Conservation (phyloP, 345 rosid species). For the Ailanthus altissimus region DNA sequence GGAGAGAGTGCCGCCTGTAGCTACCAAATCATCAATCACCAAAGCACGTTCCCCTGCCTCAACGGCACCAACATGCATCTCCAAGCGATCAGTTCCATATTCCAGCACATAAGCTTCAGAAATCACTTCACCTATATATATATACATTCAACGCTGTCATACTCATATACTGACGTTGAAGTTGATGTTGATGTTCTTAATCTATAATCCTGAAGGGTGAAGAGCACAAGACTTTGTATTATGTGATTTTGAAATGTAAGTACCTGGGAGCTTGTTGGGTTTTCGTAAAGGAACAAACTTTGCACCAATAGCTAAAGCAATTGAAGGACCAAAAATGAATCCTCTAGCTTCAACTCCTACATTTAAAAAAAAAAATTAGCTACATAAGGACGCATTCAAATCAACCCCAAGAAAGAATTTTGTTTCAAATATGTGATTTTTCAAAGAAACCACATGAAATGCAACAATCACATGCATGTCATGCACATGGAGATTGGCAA, state of each 20-base stretch:
- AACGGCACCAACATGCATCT: conserved; percentile 86
- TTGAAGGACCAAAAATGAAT: conserved; percentile 87
- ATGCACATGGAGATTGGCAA: too few relatives aligned
- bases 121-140: conserved; percentile 62
- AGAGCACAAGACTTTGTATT: not conserved
- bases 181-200: not conserved
- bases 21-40: conserved; percentile 83
- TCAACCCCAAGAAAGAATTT: not conserved
- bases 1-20: conserved; percentile 90
- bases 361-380: not conserved
- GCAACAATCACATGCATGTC: conserved; percentile 6
- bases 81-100: conserved; percentile 84
- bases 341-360: conserved; percentile 92
- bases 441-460: not conserved
- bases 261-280: conserved; percentile 86
- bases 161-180: too few relatives aligned
- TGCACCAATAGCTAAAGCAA: conserved; percentile 93
- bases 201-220: not conserved
- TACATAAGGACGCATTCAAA: not conserved
- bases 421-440: not conserved
- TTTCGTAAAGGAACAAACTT: conserved; percentile 88
- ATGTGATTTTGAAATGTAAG: not conserved
- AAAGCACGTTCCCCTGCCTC: conserved; percentile 65
- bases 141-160: too few relatives aligned
- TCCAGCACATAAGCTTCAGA: conserved; percentile 77